These are phyloP conservation scores for Silene latifolia DNA, from an alignment of 148 eudicot genomes.

Conservation along the genomic window DNA sequence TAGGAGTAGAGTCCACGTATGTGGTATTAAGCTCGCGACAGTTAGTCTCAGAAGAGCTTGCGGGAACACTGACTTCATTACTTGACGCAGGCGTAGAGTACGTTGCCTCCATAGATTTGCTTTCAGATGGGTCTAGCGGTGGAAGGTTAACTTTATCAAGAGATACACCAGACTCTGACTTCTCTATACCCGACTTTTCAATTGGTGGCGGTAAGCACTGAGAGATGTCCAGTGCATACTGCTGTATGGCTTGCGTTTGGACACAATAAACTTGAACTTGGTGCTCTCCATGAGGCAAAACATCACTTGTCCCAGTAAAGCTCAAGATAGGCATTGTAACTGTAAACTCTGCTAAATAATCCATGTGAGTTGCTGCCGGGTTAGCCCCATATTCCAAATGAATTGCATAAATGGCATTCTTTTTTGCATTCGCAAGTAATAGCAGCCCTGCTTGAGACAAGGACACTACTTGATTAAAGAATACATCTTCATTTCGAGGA, in stretches of 20 bases:
- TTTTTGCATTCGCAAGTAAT: conserved; percentile 91
- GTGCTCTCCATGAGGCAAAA: conserved; percentile 70
- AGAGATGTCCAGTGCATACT: conserved; percentile 91
- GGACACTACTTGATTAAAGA: conserved; percentile 89
- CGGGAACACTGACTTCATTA: conserved; percentile 31
- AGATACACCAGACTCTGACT: conserved; percentile 54
- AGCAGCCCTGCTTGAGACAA: conserved; percentile 85
- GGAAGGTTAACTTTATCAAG: conserved; percentile 51
- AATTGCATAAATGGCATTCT: conserved; percentile 93
- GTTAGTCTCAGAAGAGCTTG: conserved; percentile 46
- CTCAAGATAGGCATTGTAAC: conserved; percentile 99
- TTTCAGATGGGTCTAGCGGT: conserved; percentile 44
- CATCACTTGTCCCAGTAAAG: conserved; percentile 86
- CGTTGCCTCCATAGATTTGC: conserved; percentile 48
- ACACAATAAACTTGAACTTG: conserved; percentile 92
- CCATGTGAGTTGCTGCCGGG: conserved; percentile 81
- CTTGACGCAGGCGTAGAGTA: conserved; percentile 45
- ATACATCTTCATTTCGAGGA: conserved; percentile 63
- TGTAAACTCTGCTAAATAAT: conserved; percentile 92
- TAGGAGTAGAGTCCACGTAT: conserved; percentile 41
- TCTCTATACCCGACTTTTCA: conserved; percentile 53
- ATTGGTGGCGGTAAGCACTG: conserved; percentile 86
- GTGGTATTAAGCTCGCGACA: conserved; percentile 35
- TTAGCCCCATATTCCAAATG: conserved; percentile 83
- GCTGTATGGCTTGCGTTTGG: conserved; percentile 99